Evolutionary conservation across 2,329 filamentous ascomycete genomes (phyloP).

Genomic region (Rhytidhysteron rufulum): DNA sequence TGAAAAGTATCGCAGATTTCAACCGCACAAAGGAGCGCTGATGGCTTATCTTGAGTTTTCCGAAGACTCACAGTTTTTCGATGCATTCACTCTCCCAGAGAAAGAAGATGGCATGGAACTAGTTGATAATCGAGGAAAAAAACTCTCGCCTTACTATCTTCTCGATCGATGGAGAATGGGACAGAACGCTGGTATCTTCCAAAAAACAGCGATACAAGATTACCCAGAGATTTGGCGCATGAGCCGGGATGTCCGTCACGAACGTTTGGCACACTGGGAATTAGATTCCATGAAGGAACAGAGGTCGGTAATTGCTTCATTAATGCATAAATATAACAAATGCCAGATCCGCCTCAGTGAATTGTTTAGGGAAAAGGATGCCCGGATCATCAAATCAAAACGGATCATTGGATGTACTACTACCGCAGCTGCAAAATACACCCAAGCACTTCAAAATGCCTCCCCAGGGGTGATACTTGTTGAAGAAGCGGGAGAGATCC

Average conservation of each 20-base stretch:
- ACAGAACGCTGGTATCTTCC: slow-evolving; percentile 44
- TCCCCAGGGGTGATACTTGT: slow-evolving; percentile 60
- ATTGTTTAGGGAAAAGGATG: slow-evolving; percentile 22
- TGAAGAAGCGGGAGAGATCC: slow-evolving; percentile 71
- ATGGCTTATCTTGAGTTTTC: slow-evolving; percentile 54
- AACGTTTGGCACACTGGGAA: slow-evolving; percentile 26
- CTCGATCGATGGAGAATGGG: slow-evolving; percentile 52
- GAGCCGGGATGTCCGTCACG: slow-evolving; percentile 29
- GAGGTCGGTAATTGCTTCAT: slow-evolving; percentile 37
- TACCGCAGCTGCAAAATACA: slow-evolving; percentile 63
- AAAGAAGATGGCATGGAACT: slow-evolving; percentile 43
- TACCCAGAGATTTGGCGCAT: slow-evolving; percentile 52
- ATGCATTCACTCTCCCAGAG: slow-evolving; percentile 54
- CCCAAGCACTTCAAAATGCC: slow-evolving; percentile 50
- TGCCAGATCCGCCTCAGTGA: slow-evolving; percentile 37
- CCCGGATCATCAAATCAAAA: slow-evolving; percentile 45
- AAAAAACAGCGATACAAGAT: slow-evolving; percentile 18
- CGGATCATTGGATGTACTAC: slow-evolving; percentile 68
- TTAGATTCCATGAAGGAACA: slow-evolving; percentile 47
- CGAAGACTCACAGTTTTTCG: slow-evolving; percentile 49
- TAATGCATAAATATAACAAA: slow-evolving; percentile 41
- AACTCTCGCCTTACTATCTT: slow-evolving; percentile 48
- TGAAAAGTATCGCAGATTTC: slow-evolving; percentile 6
- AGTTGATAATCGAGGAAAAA: slow-evolving; percentile 47
- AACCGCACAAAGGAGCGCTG: slow-evolving; percentile 17